Base-by-base conservation (phyloP, 2,329 filamentous ascomycete species). In the Fusarium stilboides region DNA sequence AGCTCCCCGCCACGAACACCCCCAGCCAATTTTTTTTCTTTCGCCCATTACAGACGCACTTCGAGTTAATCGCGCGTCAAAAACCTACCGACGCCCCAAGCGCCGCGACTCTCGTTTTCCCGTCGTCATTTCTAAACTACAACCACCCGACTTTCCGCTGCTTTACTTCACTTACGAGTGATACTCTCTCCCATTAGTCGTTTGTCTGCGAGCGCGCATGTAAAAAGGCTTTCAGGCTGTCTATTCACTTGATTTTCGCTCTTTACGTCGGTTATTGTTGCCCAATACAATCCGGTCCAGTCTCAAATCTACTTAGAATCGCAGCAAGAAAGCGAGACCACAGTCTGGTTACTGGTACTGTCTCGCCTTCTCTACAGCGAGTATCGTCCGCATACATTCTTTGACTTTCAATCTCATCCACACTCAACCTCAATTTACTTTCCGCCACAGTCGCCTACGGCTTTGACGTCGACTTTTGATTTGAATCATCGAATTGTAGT, bases 11-110 rank as follows among this genome's bases (percentile, higher is more conserved):
- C 72, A 70, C 65, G 66, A 69, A 65, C 68, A 62, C 60, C 56
- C 59, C 65, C 53, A 59, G 68, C 63, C 63, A 61, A 54, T 57
- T 63, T 75, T 68, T 71, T 66, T 54, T 61, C 69, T 60, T 55
- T 63, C 61, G 58, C 65, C 69, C 63, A 63, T 57, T 69, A 75
- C 74, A 74, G 74, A 65, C 74, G 73, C 74, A 74, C 57, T 72
- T 59, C 33, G 47, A 59, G 37, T 75, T 76, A 76, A 76, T 76
- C 74, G 74, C 74, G 74, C 74, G 74, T 74, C 73, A 77, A 76
- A 72, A 72, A 66, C 59, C 65, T 73, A 65, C 69, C 70, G 56
- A 72, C 72, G 69, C 71, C 67, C 70, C 74, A 76, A 76, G 74
- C 75, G 75, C 75, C 70, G 72, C 62, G 67, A 70, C 58, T 69